Evolutionary conservation across 345 rosid species (phyloP).

Genomic region (Pistacia vera): DNA sequence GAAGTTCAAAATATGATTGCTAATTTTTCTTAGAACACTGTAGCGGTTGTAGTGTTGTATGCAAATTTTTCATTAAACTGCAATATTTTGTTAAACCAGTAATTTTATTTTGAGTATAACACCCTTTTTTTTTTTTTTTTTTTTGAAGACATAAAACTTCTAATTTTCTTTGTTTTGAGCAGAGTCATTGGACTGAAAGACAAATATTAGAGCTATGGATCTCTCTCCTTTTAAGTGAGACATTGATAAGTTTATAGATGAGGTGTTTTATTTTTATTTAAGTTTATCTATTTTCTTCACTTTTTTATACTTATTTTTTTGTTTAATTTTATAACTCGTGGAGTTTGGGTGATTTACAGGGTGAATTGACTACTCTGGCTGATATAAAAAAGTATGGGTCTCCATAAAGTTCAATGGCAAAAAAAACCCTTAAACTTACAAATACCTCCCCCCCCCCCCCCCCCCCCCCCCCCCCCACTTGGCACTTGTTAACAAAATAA

Average conservation of each 20-base stretch:
- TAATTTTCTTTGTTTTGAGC: neutral
- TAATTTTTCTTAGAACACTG: too few species aligned
- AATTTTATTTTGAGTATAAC: too few species aligned
- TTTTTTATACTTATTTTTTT: neutral
- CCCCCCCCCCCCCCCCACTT: too few species aligned
- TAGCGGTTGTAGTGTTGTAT: too few species aligned
- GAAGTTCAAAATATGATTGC: too few species aligned
- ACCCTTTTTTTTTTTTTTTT: too few species aligned
- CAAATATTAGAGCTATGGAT: slow-evolving; percentile 20
- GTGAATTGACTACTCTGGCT: slow-evolving; percentile 40
- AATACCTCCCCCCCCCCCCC: too few species aligned
- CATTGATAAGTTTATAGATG: slow-evolving; percentile 58
- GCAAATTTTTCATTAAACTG: too few species aligned
- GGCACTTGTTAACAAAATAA: too few species aligned
- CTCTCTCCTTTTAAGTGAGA: slow-evolving; percentile 60
- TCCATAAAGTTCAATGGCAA: neutral
- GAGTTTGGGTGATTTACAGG: slow-evolving; percentile 29
- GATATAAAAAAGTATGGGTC: slow-evolving; percentile 62
- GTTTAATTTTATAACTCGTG: neutral
- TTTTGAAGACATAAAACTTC: neutral
- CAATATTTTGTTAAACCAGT: too few species aligned
- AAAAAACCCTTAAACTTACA: too few species aligned
- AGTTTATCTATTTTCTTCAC: neutral
- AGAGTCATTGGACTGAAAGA: neutral
- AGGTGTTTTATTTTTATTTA: slow-evolving; percentile 22